These are phyloP conservation scores for Thelonectria blattea DNA, from an alignment of 2,329 filamentous ascomycete species.

Conservation along the genomic window DNA sequence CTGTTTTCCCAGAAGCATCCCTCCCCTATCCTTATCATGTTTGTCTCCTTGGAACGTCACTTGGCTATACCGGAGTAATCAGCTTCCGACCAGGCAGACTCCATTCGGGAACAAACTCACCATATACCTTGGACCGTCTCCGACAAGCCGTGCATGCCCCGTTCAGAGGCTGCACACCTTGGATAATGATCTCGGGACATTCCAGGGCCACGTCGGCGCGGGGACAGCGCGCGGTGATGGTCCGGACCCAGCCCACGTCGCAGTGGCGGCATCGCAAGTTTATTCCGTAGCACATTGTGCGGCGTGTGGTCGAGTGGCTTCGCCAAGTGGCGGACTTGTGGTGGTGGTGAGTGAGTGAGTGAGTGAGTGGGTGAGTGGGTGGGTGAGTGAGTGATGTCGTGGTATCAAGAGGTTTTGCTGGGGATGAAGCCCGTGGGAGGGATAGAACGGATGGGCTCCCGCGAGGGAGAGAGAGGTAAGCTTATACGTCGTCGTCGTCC, in stretches of 20 bases:
- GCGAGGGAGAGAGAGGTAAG: no score
- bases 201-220: slow-evolving; percentile 18
- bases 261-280: slow-evolving; percentile 29
- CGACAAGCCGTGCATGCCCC: slow-evolving; percentile 20
- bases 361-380: no score
- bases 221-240: slow-evolving; percentile 22
- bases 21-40: no score
- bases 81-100: background rate
- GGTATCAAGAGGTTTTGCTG: background rate
- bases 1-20: no score
- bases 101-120: background rate
- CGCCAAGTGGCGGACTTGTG: background rate
- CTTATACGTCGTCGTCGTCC: no score
- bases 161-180: slow-evolving; percentile 22
- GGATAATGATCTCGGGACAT: slow-evolving; percentile 24
- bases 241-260: slow-evolving; percentile 7
- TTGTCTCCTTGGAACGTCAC: no score
- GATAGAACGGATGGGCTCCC: background rate
- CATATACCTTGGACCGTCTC: background rate
- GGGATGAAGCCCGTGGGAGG: background rate
- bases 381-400: background rate
- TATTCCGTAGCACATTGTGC: slow-evolving; percentile 27
- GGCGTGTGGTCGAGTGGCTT: background rate
- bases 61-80: background rate
- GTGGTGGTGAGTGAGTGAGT: background rate